Conservation (phyloP, 495 filamentous ascomycete species). For the Endocarpon pusillum region DNA sequence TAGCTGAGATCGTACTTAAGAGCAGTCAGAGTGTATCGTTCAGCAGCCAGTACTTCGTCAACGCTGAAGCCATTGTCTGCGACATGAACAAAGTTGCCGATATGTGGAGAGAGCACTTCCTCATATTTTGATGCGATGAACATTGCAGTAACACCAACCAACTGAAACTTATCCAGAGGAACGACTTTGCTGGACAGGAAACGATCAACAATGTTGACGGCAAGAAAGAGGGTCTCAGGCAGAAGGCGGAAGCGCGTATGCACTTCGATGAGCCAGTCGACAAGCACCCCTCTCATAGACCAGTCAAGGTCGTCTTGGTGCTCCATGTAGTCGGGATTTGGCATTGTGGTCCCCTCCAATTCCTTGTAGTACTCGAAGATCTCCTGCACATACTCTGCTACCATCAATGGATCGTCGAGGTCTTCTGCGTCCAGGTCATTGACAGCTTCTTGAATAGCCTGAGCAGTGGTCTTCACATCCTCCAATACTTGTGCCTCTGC, state of each 20-base stretch:
- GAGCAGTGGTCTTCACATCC: slow-evolving; percentile 15
- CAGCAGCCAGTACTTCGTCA: slow-evolving; percentile 87
- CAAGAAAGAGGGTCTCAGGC: slow-evolving; percentile 93
- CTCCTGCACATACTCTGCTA: slow-evolving; percentile 88
- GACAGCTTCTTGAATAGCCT: slow-evolving; percentile 31
- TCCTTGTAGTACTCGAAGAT: slow-evolving; percentile 94
- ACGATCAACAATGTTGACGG: slow-evolving; percentile 95
- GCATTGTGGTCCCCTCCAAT: slow-evolving; percentile 64
- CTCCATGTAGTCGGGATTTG: slow-evolving; percentile 87
- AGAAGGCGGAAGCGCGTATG: slow-evolving; percentile 93
- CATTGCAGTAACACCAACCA: slow-evolving; percentile 97
- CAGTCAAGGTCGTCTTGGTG: slow-evolving; percentile 89
- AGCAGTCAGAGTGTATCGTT: slow-evolving; percentile 76
- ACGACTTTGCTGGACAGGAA: slow-evolving; percentile 90
- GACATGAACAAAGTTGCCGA: slow-evolving; percentile 90
- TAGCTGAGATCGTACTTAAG: slow-evolving; percentile 97
- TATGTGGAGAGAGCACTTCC: slow-evolving; percentile 90
- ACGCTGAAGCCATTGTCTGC: slow-evolving; percentile 96
- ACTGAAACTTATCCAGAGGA: slow-evolving; percentile 81
- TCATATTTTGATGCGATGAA: slow-evolving; percentile 98
- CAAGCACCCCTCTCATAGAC: slow-evolving; percentile 94
- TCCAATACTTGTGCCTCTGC: slow-evolving; percentile 16
- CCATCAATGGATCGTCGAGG: slow-evolving; percentile 86
- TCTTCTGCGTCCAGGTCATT: slow-evolving; percentile 71
- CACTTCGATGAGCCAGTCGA: slow-evolving; percentile 97